Conservation (phyloP, 305 asterid genomes). For the Fraxinus sp. region DNA sequence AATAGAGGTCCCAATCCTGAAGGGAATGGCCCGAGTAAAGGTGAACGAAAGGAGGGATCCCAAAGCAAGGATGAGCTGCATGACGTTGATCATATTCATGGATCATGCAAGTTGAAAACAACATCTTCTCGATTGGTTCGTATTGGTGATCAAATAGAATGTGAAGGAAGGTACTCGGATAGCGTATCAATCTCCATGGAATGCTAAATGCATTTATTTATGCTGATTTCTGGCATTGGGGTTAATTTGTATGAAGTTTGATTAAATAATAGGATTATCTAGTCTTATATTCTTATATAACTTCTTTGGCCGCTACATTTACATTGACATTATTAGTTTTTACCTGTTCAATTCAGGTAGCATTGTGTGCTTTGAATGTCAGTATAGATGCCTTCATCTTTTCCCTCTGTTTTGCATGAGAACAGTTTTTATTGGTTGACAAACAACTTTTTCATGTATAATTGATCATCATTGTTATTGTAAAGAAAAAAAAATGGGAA, state of each 20-base stretch:
- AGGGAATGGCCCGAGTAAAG: background rate
- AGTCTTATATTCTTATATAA: background rate
- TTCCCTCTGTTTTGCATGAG: too few relatives aligned
- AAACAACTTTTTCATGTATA: too few relatives aligned
- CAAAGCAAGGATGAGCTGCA: constrained; percentile 41
- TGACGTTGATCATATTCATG: constrained; percentile 35
- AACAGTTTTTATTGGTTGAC: too few relatives aligned
- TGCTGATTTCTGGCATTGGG: constrained; percentile 38
- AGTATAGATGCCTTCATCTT: too few relatives aligned
- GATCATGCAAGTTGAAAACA: constrained; percentile 46
- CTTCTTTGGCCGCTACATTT: too few relatives aligned
- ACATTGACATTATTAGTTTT: too few relatives aligned
- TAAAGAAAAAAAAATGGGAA: too few relatives aligned
- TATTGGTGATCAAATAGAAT: constrained; percentile 40
- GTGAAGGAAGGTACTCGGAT: constrained; percentile 40
- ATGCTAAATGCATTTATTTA: constrained; percentile 26
- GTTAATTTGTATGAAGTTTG: background rate
- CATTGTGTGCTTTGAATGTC: too few relatives aligned
- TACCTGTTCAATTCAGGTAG: too few relatives aligned
- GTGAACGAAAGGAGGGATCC: background rate
- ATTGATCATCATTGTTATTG: too few relatives aligned
- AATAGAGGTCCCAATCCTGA: constrained; percentile 29
- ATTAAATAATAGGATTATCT: background rate
- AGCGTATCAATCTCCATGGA: constrained; percentile 1
- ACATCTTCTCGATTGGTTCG: constrained; percentile 42